These are phyloP conservation scores for Centrapalus pauciflorus DNA, from an alignment of 129 eudicot species.

Conservation along the genomic window DNA sequence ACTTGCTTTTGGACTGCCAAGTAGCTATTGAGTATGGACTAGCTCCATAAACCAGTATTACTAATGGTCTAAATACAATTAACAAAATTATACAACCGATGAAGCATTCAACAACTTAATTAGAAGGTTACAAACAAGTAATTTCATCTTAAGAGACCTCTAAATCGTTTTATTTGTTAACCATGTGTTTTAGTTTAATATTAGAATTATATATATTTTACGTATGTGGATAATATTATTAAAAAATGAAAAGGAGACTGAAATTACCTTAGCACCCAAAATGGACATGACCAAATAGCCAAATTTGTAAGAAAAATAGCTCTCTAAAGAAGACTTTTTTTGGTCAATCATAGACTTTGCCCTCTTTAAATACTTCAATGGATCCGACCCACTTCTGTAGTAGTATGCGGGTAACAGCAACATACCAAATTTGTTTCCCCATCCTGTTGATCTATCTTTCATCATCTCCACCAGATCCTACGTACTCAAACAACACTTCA, in stretches of 20 bases:
- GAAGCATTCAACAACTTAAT: too few relatives aligned
- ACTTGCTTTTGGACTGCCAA: too few relatives aligned
- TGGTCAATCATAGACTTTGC: slow-evolving; percentile 69
- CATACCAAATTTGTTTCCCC: slow-evolving; percentile 81
- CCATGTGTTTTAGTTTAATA: neutral
- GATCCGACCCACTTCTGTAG: slow-evolving; percentile 36
- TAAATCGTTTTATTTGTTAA: neutral
- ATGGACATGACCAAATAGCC: slow-evolving; percentile 37
- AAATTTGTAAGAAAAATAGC: slow-evolving; percentile 45
- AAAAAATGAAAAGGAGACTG: neutral
- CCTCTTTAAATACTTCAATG: slow-evolving; percentile 51
- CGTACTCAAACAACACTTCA: neutral
- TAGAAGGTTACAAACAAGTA: too few relatives aligned
- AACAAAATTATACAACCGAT: too few relatives aligned
- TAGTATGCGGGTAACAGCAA: slow-evolving; percentile 54
- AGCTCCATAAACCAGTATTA: too few relatives aligned
- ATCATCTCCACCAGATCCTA: slow-evolving; percentile 51
- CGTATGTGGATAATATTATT: too few relatives aligned
- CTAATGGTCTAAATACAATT: too few relatives aligned
- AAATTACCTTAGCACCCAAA: slow-evolving; percentile 62
- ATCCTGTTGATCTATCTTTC: slow-evolving; percentile 32
- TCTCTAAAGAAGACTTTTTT: slow-evolving; percentile 73
- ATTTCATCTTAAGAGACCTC: too few relatives aligned
- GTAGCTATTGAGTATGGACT: too few relatives aligned
- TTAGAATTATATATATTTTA: neutral